Percentiles rank a stretch among this genome's conserved stretches.
phyloP scores from a whole-genome alignment of 805 yeast genomes.

The Myxozyma udenii region DNA sequence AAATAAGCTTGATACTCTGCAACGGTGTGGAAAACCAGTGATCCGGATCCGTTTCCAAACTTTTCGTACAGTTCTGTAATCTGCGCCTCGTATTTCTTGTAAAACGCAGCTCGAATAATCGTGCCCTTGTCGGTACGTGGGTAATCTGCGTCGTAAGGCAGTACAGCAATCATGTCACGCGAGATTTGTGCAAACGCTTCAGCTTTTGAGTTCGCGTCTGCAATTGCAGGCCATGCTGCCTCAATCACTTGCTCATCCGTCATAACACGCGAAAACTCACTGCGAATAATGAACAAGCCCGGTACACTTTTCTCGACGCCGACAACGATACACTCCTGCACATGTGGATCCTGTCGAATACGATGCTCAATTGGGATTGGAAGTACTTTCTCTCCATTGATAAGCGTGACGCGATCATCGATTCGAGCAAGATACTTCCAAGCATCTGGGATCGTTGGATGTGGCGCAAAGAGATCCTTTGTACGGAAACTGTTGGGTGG shows the following conservation, averaged over 20 bases:
- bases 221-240: slow-evolving; percentile 17
- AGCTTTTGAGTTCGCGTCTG: slow-evolving; percentile 12
- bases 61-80: slow-evolving; percentile 11
- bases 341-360: slow-evolving; percentile 12
- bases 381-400: slow-evolving; percentile 23
- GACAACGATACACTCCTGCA: slow-evolving; percentile 21
- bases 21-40: neutral
- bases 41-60: slow-evolving; percentile 15
- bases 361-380: slow-evolving; percentile 24
- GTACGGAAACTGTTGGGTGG: slow-evolving; percentile 20
- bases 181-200: slow-evolving; percentile 18
- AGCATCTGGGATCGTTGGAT: slow-evolving; percentile 15
- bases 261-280: neutral
- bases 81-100: slow-evolving; percentile 17
- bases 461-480: slow-evolving; percentile 15
- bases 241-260: slow-evolving; percentile 11
- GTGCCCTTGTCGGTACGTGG: slow-evolving; percentile 27
- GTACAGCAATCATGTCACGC: slow-evolving; percentile 11
- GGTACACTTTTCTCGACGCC: slow-evolving; percentile 19
- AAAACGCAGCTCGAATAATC: slow-evolving; percentile 22
- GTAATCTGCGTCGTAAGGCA: slow-evolving; percentile 16
- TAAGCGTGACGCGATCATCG: slow-evolving; percentile 20
- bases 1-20: slow-evolving; percentile 9
- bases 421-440: slow-evolving; percentile 22
- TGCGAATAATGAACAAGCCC: slow-evolving; percentile 14